A percentile compares a stretch with the other conserved stretches of the same genome.
Evolutionary conservation across 2,329 filamentous ascomycete species (phyloP).

Genomic region (Nemania abortiva): DNA sequence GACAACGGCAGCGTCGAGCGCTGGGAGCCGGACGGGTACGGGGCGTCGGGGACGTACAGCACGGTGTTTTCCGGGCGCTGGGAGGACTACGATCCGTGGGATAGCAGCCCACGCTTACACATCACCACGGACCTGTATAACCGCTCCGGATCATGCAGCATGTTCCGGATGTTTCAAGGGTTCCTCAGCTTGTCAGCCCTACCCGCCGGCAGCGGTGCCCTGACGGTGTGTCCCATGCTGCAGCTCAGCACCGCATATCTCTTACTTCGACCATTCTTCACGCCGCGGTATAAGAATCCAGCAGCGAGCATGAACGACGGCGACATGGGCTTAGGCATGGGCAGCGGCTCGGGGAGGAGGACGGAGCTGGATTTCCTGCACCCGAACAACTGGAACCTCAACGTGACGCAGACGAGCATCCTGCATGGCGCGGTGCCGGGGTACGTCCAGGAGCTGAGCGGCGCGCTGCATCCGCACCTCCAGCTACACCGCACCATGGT

Average conservation of each 20-base stretch:
- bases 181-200: conserved; percentile 84
- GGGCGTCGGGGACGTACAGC: conserved; percentile 75
- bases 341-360: background rate
- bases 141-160: conserved; percentile 82
- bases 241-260: conserved; percentile 82
- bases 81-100: conserved; percentile 87
- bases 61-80: conserved; percentile 79
- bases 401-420: conserved; percentile 61
- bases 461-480: conserved; percentile 75
- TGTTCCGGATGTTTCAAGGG: conserved; percentile 92
- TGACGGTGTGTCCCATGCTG: conserved; percentile 83
- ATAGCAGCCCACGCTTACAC: conserved; percentile 74
- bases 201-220: conserved; percentile 78
- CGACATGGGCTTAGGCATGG: conserved; percentile 21
- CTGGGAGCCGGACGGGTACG: conserved; percentile 79
- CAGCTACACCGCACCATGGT: conserved; percentile 76
- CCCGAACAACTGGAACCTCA: conserved; percentile 70
- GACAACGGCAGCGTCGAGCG: conserved; percentile 82
- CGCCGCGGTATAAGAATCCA: conserved; percentile 59
- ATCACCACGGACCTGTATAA: conserved; percentile 83
- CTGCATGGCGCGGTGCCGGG: conserved; percentile 78
- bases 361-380: conserved; percentile 60
- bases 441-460: conserved; percentile 74
- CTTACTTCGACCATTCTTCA: conserved; percentile 86
- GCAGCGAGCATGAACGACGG: conserved; percentile 35